Evolutionary conservation across 2,329 filamentous ascomycete species (phyloP), one percentile per base, ranked within the genome.

Genomic region (Apiospora hydei): DNA sequence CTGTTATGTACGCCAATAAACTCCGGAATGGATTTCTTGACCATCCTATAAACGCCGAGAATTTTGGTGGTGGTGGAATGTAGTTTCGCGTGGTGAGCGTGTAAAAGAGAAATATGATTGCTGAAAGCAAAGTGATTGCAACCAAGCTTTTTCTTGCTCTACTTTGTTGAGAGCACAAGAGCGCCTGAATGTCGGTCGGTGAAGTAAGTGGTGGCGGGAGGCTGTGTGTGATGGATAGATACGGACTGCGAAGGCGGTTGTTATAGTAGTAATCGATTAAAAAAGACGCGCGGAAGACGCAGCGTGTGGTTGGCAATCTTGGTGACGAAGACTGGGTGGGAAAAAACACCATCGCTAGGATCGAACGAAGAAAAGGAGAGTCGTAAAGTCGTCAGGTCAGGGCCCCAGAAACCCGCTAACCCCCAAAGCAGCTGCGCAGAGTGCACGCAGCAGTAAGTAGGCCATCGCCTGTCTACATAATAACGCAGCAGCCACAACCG

Each of bases 401-500:
- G 30, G 11, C 57, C 57, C 21, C 11, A 64, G 34, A 38, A 64
- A 41, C 21, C 57, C 57, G 34, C 10, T 41, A 13, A 5, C 26
- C 3, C 18, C 14, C 30, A 41, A n/a, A 64, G 30, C 30, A 38
- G 57, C 18, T 41, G 30, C 30, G 57, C 10, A 21, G 34, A 64
- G 30, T 2, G 18, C 16, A 64, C 38, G 5, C 16, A 64, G 21
- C 34, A 7, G 57, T n/a, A 49, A 7, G 57, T 38, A 49, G 21
- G n/a, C 57, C 57, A 41, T n/a, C 4, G 47, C 3, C 18, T 18
- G 26, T 18, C 47, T 47, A 94, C 93, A 94, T 94, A 76, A 95
- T 88, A 73, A 94, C 85, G 82, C 93, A 95, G 81, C 92, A 93
- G 72, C 89, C 90, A 76, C 92, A 92, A 14, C 89, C 88, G 74